Evolutionary conservation across 2,329 filamentous ascomycete genomes (phyloP), one percentile per base, ranked within the genome.

Genomic region (Colletotrichum sojae): DNA sequence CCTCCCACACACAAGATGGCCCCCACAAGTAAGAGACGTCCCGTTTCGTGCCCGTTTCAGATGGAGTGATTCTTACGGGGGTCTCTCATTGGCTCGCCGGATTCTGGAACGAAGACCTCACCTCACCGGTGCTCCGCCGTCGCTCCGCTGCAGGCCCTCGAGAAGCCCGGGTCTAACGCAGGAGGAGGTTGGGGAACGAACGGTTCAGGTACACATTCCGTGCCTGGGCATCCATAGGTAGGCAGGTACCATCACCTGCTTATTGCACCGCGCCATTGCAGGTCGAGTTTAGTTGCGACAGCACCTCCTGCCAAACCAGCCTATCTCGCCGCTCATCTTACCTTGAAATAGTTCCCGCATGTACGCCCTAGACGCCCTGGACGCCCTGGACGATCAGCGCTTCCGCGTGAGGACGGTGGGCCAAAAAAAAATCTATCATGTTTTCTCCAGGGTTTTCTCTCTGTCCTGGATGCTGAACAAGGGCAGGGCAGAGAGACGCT

Each of bases 41-140:
- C 51, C 55, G 67, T 69, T 69, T 69, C 67, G 63, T 31, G 43
- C 36, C 51, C 39, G 67, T 69, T 67, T 69, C 67, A 69, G 63
- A 61, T 66, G 55, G 52, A 69, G 62, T 66, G 56, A 49, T 43
- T 31, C 22, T 22, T 39, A 46, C 51, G 49, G 51, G 40, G 45
- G 27, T 15, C 4, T 43, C 25, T 46, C 63, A 67, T 69, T 69
- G 67, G 67, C n/a, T 43, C 45, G 63, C 51, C 40, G 55, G 55
- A 69, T 61, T 55, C 63, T 61, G 62, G 67, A 67, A 61, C 62
- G 39, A 51, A 55, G 51, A 64, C 53, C 46, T 63, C 52, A 48
- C 53, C 46, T 63, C 52, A 48, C 59, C 57, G 64, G 58, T 67
- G 58, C 40, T 55, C 63, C 63, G 57, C 58, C 45, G 39, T n/a